Evolutionary conservation across 2,329 filamentous ascomycete species (phyloP).

Genomic region (Bimuria novae-zelandiae): DNA sequence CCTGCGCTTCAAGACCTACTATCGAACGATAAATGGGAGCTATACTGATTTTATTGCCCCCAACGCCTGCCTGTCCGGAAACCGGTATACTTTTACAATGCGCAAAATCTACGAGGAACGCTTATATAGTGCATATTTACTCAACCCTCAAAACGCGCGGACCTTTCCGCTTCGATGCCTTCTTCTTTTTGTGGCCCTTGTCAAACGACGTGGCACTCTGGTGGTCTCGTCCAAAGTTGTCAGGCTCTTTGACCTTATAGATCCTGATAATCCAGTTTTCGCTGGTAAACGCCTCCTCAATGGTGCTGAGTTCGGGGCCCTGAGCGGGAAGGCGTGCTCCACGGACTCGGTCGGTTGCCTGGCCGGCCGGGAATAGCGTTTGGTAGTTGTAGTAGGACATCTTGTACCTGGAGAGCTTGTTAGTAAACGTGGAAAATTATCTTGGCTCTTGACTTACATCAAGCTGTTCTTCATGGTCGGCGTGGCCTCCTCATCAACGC

Average conservation of each 20-base stretch:
- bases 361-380: slow-evolving; percentile 85
- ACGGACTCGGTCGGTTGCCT: slow-evolving; percentile 89
- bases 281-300: slow-evolving; percentile 97
- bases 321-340: slow-evolving; percentile 78
- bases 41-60: slow-evolving; percentile 30
- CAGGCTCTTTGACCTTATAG: slow-evolving; percentile 99
- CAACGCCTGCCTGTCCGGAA: slow-evolving; percentile 28
- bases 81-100: slow-evolving; percentile 32
- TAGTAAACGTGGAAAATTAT: slow-evolving; percentile 99
- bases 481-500: slow-evolving; percentile 89
- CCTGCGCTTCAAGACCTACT: slow-evolving; percentile 4
- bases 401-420: slow-evolving; percentile 98
- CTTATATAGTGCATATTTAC: slow-evolving; percentile 49
- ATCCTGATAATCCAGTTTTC: slow-evolving; percentile 99
- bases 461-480: slow-evolving; percentile 99
- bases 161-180: slow-evolving; percentile 72
- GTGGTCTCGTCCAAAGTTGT: slow-evolving; percentile 93
- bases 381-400: slow-evolving; percentile 99
- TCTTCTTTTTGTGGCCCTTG: slow-evolving; percentile 83
- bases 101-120: slow-evolving; percentile 24
- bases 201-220: slow-evolving; percentile 71
- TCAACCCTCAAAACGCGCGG: slow-evolving; percentile 73
- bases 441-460: slow-evolving; percentile 98
- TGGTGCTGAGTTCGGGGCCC: slow-evolving; percentile 80
- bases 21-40: slow-evolving; percentile 4